Base-by-base conservation (phyloP, 2,329 filamentous ascomycete species). In the Penicillium sp. region DNA sequence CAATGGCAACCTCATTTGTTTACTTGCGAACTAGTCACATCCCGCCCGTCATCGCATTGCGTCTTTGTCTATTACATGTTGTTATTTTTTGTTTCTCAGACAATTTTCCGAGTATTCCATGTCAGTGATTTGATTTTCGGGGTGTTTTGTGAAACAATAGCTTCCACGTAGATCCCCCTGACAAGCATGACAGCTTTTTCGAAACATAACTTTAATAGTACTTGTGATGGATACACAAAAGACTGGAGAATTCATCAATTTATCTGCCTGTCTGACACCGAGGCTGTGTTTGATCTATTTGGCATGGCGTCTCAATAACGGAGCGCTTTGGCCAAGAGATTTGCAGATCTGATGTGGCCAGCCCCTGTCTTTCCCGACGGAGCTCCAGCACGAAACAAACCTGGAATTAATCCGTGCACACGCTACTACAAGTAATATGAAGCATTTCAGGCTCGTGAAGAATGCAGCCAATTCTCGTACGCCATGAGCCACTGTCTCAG, bases 291-390 rank as follows among this genome's bases (percentile, higher is more conserved):
- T 31, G 39, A 55, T 16, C 44, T 47, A 38, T 31, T 49, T 45
- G 48, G 10, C 24, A 10, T 58, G 54, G 51, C 34, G 46, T 50
- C 59, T 61, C 56, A 60, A 55, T 57, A 56, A 42, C 46, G 50
- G 39, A 39, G 27, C 53, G 56, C 60, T 47, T 53, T 44, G 56
- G 42, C 53, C 56, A 59, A 24, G 11, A 18, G 18, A 31, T 43
- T 50, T 41, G 48, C 51, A 50, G 43, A 59, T 53, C 48, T 24
- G 49, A 21, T 29, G 48, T 34, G 31, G 31, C 34, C 45, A 55
- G 51, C 51, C 54, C 53, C 50, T 55, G 42, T 31, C 50, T 48
- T 42, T 36, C 14, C 24, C 22, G 18, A 29, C 32, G 27, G 42
- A 44, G 13, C 8, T 29, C 16, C 13, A 14, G 6, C n/a, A n/a